Conservation (phyloP, 106 monocot species). For the Dendrobium chrysotoxum region DNA sequence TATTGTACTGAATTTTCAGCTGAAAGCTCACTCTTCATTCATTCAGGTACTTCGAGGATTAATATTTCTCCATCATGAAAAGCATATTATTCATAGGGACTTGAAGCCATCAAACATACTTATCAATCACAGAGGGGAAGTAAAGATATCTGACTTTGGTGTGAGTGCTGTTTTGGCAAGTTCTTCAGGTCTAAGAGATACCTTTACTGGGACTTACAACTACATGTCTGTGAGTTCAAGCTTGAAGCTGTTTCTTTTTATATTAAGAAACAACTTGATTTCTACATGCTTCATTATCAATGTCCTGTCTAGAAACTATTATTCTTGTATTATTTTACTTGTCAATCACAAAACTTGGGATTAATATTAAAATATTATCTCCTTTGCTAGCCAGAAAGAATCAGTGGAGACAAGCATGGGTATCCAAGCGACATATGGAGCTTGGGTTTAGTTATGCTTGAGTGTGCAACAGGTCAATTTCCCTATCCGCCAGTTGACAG, state of each 20-base stretch:
- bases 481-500: constrained; percentile 57
- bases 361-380: not conserved
- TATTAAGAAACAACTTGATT: too few relatives aligned
- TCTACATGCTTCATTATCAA: not conserved
- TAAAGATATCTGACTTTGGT: constrained; percentile 96
- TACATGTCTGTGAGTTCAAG: constrained; percentile 82
- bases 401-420: constrained; percentile 46
- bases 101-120: constrained; percentile 89
- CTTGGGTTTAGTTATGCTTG: constrained; percentile 68
- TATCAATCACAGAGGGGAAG: constrained; percentile 83
- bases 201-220: constrained; percentile 66
- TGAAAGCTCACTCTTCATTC: constrained; percentile 1
- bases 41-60: constrained; percentile 74
- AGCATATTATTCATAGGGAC: constrained; percentile 77
- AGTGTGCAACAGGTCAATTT: constrained; percentile 73
- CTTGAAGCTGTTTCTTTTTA: not conserved
- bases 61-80: constrained; percentile 82
- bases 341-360: not conserved
- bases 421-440: constrained; percentile 88
- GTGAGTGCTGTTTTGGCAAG: constrained; percentile 64
- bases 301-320: not conserved
- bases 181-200: constrained; percentile 62
- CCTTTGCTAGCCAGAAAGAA: constrained; percentile 71
- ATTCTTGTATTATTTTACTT: not conserved
- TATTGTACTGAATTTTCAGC: constrained; percentile 2